Percentiles rank a stretch among this genome's conserved stretches.
Evolutionary conservation across 139 green algal genomes (phyloP).

Genomic region (Picochlorum sp.): DNA sequence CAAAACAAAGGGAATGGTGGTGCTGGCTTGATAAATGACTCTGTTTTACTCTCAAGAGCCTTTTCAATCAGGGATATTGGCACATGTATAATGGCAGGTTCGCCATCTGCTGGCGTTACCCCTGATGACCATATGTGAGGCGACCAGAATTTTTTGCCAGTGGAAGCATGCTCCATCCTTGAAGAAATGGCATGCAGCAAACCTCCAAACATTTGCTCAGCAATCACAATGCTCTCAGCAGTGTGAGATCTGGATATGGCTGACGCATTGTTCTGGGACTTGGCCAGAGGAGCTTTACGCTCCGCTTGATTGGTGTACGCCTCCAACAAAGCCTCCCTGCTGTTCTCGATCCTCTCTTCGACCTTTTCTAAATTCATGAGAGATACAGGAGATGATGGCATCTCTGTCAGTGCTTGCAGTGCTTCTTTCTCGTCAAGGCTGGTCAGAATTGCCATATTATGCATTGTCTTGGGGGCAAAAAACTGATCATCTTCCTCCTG

Average conservation of each 20-base stretch:
- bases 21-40: background rate
- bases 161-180: background rate
- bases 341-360: background rate
- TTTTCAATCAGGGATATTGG: background rate
- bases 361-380: background rate
- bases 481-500: background rate
- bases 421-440: background rate
- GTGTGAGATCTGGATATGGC: background rate
- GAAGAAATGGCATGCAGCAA: conserved; percentile 2
- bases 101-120: background rate
- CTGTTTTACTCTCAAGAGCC: background rate
- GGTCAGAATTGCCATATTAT: conserved; percentile 5
- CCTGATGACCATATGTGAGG: conserved; percentile 5
- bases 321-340: background rate
- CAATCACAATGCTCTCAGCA: background rate
- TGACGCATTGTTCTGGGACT: background rate
- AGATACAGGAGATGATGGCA: background rate
- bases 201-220: conserved; percentile 7
- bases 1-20: conserved; percentile 1
- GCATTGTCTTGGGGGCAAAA: background rate
- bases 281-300: background rate
- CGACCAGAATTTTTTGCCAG: background rate
- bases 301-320: background rate
- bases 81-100: background rate
- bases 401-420: conserved; percentile 9